Conservation (phyloP, 139 green algal genomes). For the Pedinophyceae sp. region DNA sequence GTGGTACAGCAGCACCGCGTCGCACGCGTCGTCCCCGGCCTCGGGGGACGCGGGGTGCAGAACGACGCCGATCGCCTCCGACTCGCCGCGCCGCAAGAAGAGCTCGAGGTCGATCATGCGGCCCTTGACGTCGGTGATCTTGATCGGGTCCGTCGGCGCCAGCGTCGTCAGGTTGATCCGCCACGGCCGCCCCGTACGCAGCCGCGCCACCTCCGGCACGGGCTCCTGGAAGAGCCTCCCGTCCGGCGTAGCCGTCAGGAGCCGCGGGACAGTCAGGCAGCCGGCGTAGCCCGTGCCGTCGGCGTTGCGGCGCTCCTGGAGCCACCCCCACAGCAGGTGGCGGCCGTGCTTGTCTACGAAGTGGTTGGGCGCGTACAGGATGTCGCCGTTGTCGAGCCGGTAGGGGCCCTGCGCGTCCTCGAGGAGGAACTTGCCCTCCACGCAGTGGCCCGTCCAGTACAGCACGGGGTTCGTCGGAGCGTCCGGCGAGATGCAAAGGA, state of each 20-base stretch:
- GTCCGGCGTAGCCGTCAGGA: constrained; percentile 30
- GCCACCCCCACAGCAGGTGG: constrained; percentile 67
- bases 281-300: constrained; percentile 53
- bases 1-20: constrained; percentile 52
- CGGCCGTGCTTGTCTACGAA: constrained; percentile 40
- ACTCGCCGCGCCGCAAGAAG: too few species aligned
- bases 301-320: constrained; percentile 61
- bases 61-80: too few species aligned
- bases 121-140: constrained; percentile 7
- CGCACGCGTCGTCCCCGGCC: constrained; percentile 43
- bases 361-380: constrained; percentile 46
- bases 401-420: constrained; percentile 25
- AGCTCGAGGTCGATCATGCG: not conserved
- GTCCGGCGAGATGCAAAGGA: constrained; percentile 33
- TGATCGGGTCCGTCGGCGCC: constrained; percentile 7
- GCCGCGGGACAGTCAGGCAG: constrained; percentile 54
- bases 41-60: too few species aligned
- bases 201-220: constrained; percentile 16
- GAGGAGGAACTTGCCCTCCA: constrained; percentile 16
- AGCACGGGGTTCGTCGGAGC: constrained; percentile 38
- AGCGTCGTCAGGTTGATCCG: constrained; percentile 3
- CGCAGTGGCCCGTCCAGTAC: constrained; percentile 25
- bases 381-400: constrained; percentile 34
- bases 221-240: constrained; percentile 20
- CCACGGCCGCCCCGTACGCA: constrained; percentile 12